A percentile compares a stretch with the other conserved stretches of the same genome.
phyloP scores from a whole-genome alignment of 148 eudicot genomes.

The Cornus suecica region DNA sequence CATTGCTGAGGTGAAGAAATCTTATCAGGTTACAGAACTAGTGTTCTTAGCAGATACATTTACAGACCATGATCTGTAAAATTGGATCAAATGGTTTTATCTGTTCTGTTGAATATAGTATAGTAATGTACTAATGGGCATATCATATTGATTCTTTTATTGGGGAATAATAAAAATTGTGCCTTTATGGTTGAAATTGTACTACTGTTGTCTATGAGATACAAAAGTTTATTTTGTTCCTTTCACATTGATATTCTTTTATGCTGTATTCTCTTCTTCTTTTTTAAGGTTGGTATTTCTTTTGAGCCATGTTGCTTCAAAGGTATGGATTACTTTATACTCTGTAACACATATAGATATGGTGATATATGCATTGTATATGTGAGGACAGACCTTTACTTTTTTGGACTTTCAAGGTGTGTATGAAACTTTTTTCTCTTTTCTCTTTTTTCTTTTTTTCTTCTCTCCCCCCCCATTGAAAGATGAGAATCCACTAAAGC shows the following conservation, averaged over 20 bases:
- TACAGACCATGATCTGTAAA: neutral
- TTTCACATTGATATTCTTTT: neutral
- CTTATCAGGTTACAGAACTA: conserved; percentile 2
- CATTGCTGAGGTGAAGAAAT: conserved; percentile 34
- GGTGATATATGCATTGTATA: neutral
- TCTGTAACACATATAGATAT: too few relatives aligned
- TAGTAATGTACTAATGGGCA: neutral
- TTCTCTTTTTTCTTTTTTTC: neutral
- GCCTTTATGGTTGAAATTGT: neutral
- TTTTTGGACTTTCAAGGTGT: conserved; percentile 15
- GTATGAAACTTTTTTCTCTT: conserved; percentile 5
- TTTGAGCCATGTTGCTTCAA: neutral
- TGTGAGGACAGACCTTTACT: neutral
- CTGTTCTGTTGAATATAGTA: conserved; percentile 2
- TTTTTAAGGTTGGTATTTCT: conserved; percentile 8
- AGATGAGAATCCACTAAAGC: conserved; percentile 23
- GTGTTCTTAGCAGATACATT: neutral
- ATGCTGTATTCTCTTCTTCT: conserved; percentile 7
- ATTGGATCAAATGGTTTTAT: conserved; percentile 7
- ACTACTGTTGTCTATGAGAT: neutral
- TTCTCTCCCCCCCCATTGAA: conserved; percentile 19
- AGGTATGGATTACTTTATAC: neutral
- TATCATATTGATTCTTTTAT: neutral
- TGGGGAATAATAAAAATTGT: neutral
- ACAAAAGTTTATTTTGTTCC: neutral